Conservation (phyloP, 2,329 filamentous ascomycete genomes). For the Pezizomycotina sp. region DNA sequence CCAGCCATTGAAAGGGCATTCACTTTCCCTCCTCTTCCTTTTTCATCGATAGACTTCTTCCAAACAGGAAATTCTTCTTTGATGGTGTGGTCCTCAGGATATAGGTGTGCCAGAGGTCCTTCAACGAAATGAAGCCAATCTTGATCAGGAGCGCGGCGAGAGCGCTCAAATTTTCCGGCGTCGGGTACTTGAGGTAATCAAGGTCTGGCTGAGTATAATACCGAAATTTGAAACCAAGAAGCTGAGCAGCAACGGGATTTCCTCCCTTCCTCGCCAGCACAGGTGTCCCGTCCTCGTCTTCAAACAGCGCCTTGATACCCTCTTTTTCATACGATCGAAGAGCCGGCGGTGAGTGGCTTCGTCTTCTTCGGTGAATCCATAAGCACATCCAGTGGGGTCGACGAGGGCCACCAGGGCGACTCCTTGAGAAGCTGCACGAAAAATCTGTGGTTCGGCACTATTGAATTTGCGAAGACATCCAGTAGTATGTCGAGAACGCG, state of each 20-base stretch:
- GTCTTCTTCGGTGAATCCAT: constrained; percentile 26
- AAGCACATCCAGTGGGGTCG: constrained; percentile 34
- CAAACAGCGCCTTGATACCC: constrained; percentile 74
- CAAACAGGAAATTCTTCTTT: constrained; percentile 46
- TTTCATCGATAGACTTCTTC: constrained; percentile 59
- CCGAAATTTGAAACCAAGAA: constrained; percentile 89
- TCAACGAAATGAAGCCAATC: constrained; percentile 84
- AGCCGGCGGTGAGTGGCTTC: constrained; percentile 55
- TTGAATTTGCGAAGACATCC: constrained; percentile 82
- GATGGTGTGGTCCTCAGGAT: constrained; percentile 70
- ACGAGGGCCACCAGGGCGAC: constrained; percentile 91
- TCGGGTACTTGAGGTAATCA: constrained; percentile 39
- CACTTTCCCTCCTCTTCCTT: constrained; percentile 55
- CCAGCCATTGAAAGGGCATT: constrained; percentile 82
- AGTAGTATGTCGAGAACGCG: constrained; percentile 85
- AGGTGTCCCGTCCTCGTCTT: constrained; percentile 32
- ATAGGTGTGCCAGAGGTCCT: constrained; percentile 81
- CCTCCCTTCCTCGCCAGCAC: constrained; percentile 33
- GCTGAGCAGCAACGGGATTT: constrained; percentile 80
- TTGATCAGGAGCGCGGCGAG: constrained; percentile 86
- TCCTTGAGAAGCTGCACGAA: constrained; percentile 82
- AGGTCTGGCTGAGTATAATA: constrained; percentile 71
- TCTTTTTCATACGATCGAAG: constrained; percentile 61
- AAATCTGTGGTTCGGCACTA: constrained; percentile 85
- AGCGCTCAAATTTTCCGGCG: constrained; percentile 86